A percentile compares a stretch with the other conserved stretches of the same genome.
phyloP scores from a whole-genome alignment of 139 green algal species.

The Limnomonas spitsbergensis region DNA sequence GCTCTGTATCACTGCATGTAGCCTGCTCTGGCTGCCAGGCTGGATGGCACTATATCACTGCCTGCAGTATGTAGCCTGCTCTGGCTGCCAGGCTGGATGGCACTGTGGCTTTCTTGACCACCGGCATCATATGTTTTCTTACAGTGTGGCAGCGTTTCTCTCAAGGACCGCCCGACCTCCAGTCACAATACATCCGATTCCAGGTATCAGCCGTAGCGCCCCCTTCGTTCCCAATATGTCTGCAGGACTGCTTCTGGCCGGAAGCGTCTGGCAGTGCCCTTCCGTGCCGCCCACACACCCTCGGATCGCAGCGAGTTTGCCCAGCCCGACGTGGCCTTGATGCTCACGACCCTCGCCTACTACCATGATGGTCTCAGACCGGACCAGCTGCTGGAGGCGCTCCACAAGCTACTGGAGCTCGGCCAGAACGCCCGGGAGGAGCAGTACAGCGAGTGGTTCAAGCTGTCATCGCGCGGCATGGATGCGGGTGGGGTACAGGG shows the following conservation, averaged over 20 bases:
- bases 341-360: constrained; percentile 49
- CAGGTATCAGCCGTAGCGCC: too few relatives aligned
- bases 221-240: neutral
- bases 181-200: too few relatives aligned
- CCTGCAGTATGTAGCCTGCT: too few relatives aligned
- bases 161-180: neutral
- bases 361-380: constrained; percentile 44
- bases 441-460: constrained; percentile 37
- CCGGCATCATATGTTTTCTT: too few relatives aligned
- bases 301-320: constrained; percentile 50
- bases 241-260: constrained; percentile 25
- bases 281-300: constrained; percentile 36
- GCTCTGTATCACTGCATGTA: too few relatives aligned
- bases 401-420: constrained; percentile 26
- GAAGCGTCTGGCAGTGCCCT: constrained; percentile 54
- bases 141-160: too few relatives aligned
- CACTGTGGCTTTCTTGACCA: neutral
- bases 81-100: constrained; percentile 34
- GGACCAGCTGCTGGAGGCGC: neutral
- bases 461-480: constrained; percentile 22
- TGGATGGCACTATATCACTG: too few relatives aligned
- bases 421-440: constrained; percentile 32
- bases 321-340: constrained; percentile 53
- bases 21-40: too few relatives aligned
- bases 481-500: constrained; percentile 5